Base-by-base conservation (phyloP, 768 basidiomycete species). In the Rhodosporidiobolus odoratus region DNA sequence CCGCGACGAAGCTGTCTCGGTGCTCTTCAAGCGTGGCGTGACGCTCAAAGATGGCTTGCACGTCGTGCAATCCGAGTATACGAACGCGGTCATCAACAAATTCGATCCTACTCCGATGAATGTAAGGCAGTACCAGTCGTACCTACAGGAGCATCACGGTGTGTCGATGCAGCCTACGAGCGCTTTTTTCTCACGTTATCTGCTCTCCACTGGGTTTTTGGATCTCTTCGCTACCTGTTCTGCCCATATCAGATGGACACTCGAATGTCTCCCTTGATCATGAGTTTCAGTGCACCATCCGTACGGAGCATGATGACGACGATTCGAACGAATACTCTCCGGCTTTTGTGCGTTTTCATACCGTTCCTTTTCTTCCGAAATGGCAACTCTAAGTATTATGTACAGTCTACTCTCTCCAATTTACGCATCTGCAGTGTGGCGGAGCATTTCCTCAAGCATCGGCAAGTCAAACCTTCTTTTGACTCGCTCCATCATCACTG, bases 181-280 rank as follows among this genome's bases (percentile, higher is more conserved):
- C n/a, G n/a, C n/a, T n/a, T n/a, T n/a, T n/a, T n/a, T n/a, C n/a
- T n/a, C n/a, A n/a, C n/a, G n/a, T n/a, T n/a, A n/a, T n/a, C n/a
- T n/a, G n/a, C n/a, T n/a, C n/a, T n/a, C n/a, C n/a, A n/a, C n/a
- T n/a, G n/a, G n/a, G n/a, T 34, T 15, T 32, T 32, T 9, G 6
- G 53, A 27, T 9, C 53, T 54, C 10, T 10, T 34, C 27, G 15
- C 21, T 32, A 12, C 43, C 43, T 45, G 43, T 45, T 45, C 43
- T 45, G 12, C 43, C 43, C 43, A 12, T 12, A 12, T 6, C 53
- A 54, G 53, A 21, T 34, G 53, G 53, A 13, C 53, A 21, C 27
- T 54, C 53, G n/a, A 54, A 54, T 34, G 27, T 54, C 32, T 54
- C 53, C 30, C 53, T 54, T 34, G 53, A 54, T 21, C 53, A 54